phyloP scores from a whole-genome alignment of 306 rosid genomes.

The Ormosia emarginata region DNA sequence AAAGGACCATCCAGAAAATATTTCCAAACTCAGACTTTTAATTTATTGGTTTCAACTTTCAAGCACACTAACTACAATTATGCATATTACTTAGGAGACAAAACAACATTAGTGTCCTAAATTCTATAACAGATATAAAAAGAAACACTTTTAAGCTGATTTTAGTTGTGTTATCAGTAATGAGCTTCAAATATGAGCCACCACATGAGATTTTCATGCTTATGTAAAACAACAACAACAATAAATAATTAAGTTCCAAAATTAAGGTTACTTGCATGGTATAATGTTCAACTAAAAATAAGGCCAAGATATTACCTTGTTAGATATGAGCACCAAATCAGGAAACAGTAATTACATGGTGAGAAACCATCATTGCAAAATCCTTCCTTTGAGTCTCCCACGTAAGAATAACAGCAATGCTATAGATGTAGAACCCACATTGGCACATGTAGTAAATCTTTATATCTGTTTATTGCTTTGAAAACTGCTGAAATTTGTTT shows the following conservation, averaged over 20 bases:
- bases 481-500: constrained; percentile 4
- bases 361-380: constrained; percentile 92
- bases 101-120: neutral
- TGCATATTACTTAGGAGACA: constrained; percentile 2
- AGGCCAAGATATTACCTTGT: constrained; percentile 51
- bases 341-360: constrained; percentile 76
- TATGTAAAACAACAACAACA: neutral
- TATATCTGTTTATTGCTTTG: neutral
- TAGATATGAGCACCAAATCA: constrained; percentile 70
- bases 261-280: neutral
- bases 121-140: neutral
- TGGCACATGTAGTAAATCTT: constrained; percentile 78
- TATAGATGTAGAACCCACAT: constrained; percentile 87
- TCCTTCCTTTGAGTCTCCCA: constrained; percentile 99
- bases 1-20: neutral
- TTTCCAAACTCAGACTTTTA: neutral
- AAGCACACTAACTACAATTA: neutral
- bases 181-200: constrained; percentile 1
- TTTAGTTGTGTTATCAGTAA: neutral
- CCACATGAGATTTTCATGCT: neutral
- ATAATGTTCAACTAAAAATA: neutral
- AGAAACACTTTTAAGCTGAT: neutral
- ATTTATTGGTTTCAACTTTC: neutral
- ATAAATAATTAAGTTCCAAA: constrained; percentile 6
- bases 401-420: constrained; percentile 76